These are phyloP conservation scores for Colletotrichum chlorophyti DNA, from an alignment of 2,329 filamentous ascomycete species.

Conservation along the genomic window DNA sequence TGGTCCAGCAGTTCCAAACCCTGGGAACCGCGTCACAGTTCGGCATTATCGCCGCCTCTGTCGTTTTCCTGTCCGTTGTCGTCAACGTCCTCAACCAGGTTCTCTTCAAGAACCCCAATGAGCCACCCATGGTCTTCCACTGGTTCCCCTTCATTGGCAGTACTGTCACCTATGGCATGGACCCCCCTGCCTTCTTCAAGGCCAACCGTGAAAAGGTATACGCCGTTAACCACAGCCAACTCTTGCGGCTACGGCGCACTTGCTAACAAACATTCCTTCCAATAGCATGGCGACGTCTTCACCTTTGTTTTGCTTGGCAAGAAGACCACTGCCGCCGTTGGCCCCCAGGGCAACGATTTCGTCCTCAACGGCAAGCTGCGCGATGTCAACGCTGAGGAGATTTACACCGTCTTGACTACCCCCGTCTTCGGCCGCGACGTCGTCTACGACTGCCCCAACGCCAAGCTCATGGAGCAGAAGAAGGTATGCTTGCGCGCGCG, in stretches of 20 bases:
- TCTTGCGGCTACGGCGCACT: neutral
- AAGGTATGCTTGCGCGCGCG: conserved; percentile 69
- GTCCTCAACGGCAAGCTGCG: conserved; percentile 90
- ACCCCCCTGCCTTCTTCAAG: conserved; percentile 88
- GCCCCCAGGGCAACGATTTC: conserved; percentile 86
- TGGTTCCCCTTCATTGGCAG: conserved; percentile 86
- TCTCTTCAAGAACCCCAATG: conserved; percentile 81
- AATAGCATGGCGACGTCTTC: conserved; percentile 84
- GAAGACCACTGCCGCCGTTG: conserved; percentile 86
- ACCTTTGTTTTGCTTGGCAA: conserved; percentile 88
- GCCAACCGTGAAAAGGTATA: conserved; percentile 76
- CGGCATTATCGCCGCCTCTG: conserved; percentile 47
- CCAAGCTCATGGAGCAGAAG: conserved; percentile 96
- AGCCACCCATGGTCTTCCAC: conserved; percentile 82
- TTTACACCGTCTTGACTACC: conserved; percentile 79
- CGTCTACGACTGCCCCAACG: conserved; percentile 89
- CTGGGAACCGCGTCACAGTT: conserved; percentile 57
- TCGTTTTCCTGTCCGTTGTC: conserved; percentile 65
- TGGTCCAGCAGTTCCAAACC: conserved; percentile 56
- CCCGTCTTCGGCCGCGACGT: conserved; percentile 83
- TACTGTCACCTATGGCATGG: conserved; percentile 93
- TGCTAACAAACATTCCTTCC: conserved; percentile 8
- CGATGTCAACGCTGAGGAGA: conserved; percentile 89
- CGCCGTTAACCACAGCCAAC: conserved; percentile 24
- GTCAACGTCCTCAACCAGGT: conserved; percentile 84